Evolutionary conservation across 768 basidiomycete genomes (phyloP).

Genomic region (Neoboletus subvelutipes): DNA sequence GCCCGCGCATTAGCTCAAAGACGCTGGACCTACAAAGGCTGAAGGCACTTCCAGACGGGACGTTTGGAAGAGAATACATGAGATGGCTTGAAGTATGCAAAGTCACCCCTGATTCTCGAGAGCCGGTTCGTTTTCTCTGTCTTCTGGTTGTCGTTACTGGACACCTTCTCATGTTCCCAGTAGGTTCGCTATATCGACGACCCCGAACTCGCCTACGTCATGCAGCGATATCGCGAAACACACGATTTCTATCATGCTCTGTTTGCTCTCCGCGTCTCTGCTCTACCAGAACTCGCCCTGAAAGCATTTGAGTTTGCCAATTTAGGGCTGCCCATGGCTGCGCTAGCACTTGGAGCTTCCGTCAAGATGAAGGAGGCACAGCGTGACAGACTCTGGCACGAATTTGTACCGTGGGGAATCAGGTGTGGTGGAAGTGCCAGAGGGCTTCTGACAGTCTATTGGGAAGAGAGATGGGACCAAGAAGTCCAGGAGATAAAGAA

Average conservation of each 20-base stretch:
- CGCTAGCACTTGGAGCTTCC: conserved; percentile 63
- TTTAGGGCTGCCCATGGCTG: conserved; percentile 85
- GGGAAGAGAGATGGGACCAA: conserved; percentile 94
- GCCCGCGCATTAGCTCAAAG: conserved; percentile 76
- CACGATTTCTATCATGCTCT: conserved; percentile 98
- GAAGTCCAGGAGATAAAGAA: conserved; percentile 77
- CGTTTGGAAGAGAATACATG: conserved; percentile 83
- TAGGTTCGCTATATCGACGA: conserved; percentile 95
- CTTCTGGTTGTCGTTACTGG: not conserved
- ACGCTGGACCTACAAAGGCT: conserved; percentile 75
- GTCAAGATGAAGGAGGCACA: conserved; percentile 38
- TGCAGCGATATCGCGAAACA: conserved; percentile 97
- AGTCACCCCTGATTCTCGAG: conserved; percentile 91
- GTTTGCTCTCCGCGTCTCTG: conserved; percentile 82
- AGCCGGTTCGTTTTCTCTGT: conserved; percentile 60
- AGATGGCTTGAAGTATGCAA: conserved; percentile 88
- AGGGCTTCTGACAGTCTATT: conserved; percentile 87
- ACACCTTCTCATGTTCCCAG: not conserved
- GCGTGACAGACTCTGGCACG: conserved; percentile 59
- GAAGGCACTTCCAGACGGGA: conserved; percentile 67
- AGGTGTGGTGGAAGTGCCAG: conserved; percentile 72
- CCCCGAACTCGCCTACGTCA: conserved; percentile 94
- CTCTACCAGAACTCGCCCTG: conserved; percentile 89
- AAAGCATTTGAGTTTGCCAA: conserved; percentile 96
- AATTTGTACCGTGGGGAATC: conserved; percentile 93